A percentile compares a stretch with the other conserved stretches of the same genome.
Conservation (phyloP, 805 yeast species). For the Nematodospora valgi region DNA sequence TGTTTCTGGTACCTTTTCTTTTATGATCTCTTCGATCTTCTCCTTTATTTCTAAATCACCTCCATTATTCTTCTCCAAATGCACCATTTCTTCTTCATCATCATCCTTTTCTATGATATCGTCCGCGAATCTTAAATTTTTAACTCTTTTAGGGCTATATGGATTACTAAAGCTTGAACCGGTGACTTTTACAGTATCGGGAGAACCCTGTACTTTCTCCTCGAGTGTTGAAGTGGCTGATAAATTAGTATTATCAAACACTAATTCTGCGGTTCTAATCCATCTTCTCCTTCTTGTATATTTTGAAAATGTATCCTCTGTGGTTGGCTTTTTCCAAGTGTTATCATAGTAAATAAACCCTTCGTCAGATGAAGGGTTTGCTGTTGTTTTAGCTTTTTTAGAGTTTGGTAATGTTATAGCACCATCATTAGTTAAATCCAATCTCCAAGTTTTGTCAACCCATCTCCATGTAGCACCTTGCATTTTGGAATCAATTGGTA, state of each 20-base stretch:
- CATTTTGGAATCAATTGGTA: slow-evolving; percentile 29
- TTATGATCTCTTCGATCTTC: slow-evolving; percentile 1
- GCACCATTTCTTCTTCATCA: background rate
- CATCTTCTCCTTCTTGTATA: slow-evolving; percentile 94
- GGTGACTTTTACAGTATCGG: slow-evolving; percentile 4
- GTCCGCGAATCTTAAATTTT: slow-evolving; percentile 43
- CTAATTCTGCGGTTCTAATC: slow-evolving; percentile 90
- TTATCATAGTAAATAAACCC: slow-evolving; percentile 89
- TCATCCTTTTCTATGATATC: background rate
- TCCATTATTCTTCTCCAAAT: background rate
- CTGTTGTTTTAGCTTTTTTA: slow-evolving; percentile 52
- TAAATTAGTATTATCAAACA: slow-evolving; percentile 23
- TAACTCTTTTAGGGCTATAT: slow-evolving; percentile 23
- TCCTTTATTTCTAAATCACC: too few species aligned
- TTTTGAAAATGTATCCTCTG: slow-evolving; percentile 84
- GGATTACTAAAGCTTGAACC: slow-evolving; percentile 7
- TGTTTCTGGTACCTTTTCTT: background rate
- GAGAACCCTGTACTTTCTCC: slow-evolving; percentile 1
- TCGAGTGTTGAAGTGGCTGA: slow-evolving; percentile 3
- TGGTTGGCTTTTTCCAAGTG: slow-evolving; percentile 88
- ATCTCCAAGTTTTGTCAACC: slow-evolving; percentile 91
- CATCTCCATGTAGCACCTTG: slow-evolving; percentile 86
- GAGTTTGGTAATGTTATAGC: slow-evolving; percentile 68
- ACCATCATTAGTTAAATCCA: slow-evolving; percentile 87
- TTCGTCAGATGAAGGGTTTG: slow-evolving; percentile 74